Percentiles rank a stretch among this genome's conserved stretches.
Evolutionary conservation across 495 filamentous ascomycete species (phyloP).

Genomic region (Daldinia concentrica): DNA sequence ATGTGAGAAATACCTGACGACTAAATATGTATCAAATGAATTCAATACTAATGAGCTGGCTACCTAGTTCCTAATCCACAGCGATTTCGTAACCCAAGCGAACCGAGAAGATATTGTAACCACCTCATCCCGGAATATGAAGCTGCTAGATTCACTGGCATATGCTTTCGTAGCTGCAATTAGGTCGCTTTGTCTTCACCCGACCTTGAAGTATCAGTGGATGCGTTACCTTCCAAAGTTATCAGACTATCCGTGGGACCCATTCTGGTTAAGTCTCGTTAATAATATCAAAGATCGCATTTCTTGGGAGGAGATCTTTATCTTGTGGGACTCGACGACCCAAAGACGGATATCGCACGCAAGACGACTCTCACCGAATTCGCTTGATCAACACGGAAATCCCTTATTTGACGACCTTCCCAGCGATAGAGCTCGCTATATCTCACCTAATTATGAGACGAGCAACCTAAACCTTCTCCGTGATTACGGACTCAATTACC

Average conservation of each 20-base stretch:
- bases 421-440: conserved; percentile 10
- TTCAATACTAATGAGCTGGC: not conserved
- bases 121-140: conserved; percentile 37
- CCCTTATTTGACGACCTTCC: conserved; percentile 38
- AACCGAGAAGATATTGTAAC: conserved; percentile 54
- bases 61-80: conserved; percentile 61
- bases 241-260: conserved; percentile 21
- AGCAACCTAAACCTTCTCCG: conserved; percentile 13
- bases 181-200: conserved; percentile 40
- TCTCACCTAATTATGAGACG: conserved; percentile 17
- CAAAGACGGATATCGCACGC: not conserved
- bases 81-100: conserved; percentile 57
- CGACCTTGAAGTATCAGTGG: conserved; percentile 44
- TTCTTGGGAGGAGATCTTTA: not conserved
- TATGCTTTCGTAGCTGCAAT: conserved; percentile 44
- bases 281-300: conserved; percentile 30
- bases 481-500: conserved; percentile 2
- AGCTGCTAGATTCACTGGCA: conserved; percentile 40
- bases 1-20: conserved; percentile 13
- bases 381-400: conserved; percentile 18
- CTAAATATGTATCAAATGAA: not conserved
- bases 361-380: not conserved
- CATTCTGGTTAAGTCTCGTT: conserved; percentile 31
- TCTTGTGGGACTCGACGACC: not conserved
- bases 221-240: conserved; percentile 43